Conservation (phyloP, 176 grass and related monocot species). For the Elymus sibiricus region DNA sequence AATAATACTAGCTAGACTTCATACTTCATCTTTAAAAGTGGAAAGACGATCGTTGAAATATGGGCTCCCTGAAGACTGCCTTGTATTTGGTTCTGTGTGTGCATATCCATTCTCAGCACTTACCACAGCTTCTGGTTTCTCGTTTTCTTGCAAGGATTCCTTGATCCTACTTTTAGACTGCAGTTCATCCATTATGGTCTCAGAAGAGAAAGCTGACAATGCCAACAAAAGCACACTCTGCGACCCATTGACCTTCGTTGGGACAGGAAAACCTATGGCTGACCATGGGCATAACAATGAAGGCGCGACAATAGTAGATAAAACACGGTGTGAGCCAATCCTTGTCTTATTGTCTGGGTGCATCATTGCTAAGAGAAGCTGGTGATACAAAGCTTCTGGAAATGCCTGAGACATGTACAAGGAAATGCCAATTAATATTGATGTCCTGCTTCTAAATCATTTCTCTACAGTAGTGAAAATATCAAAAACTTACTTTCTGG, state of each 20-base stretch:
- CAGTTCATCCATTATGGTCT: slow-evolving; percentile 33
- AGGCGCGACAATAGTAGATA: slow-evolving; percentile 68
- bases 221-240: slow-evolving; percentile 57
- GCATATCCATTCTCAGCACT: slow-evolving; percentile 28
- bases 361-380: slow-evolving; percentile 86
- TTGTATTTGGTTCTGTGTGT: slow-evolving; percentile 30
- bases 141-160: slow-evolving; percentile 27
- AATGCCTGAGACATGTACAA: slow-evolving; percentile 59
- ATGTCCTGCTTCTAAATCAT: slow-evolving; percentile 21
- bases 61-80: slow-evolving; percentile 23
- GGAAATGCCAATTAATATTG: slow-evolving; percentile 15
- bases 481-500: slow-evolving; percentile 65
- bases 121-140: slow-evolving; percentile 32
- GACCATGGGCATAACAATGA: slow-evolving; percentile 72
- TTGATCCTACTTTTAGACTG: slow-evolving; percentile 20
- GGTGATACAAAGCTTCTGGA: slow-evolving; percentile 96
- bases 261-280: slow-evolving; percentile 52
- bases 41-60: slow-evolving; percentile 15
- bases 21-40: slow-evolving; percentile 43
- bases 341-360: slow-evolving; percentile 86
- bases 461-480: neutral
- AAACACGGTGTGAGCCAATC: slow-evolving; percentile 83
- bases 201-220: slow-evolving; percentile 73
- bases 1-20: slow-evolving; percentile 6
- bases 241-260: slow-evolving; percentile 46